Conservation (phyloP, 1,139 yeast genomes). For the Scheffersomyces quercinus region DNA sequence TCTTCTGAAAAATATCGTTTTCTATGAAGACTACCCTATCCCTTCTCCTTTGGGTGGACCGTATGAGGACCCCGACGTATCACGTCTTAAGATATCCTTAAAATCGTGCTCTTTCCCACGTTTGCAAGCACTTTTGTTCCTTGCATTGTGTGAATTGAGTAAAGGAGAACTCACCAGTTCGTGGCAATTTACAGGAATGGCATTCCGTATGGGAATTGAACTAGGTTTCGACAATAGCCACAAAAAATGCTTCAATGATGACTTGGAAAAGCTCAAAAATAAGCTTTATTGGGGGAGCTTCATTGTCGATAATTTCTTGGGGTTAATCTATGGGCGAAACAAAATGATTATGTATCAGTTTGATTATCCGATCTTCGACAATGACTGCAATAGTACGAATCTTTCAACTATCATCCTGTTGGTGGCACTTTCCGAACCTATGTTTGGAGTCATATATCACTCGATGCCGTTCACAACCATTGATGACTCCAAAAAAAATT, state of each 20-base stretch:
- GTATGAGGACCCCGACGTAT: not conserved
- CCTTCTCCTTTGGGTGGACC: not conserved
- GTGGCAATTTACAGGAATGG: conserved; percentile 3
- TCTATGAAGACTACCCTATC: not conserved
- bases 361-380: conserved; percentile 1
- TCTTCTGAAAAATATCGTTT: not conserved
- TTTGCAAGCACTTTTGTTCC: conserved; percentile 1
- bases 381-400: not conserved
- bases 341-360: conserved; percentile 1
- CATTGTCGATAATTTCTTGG: conserved; percentile 1
- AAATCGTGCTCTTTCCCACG: not conserved
- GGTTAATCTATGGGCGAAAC: conserved; percentile 3
- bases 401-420: not conserved
- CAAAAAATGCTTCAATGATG: conserved; percentile 1
- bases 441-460: conserved; percentile 1
- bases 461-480: not conserved
- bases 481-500: conserved; percentile 2
- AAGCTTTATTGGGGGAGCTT: conserved; percentile 2
- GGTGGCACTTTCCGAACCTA: not conserved
- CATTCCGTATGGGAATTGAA: conserved; percentile 3
- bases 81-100: not conserved
- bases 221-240: conserved; percentile 3
- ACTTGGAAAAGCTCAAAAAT: not conserved
- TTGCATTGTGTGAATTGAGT: conserved; percentile 2
- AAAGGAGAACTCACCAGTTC: conserved; percentile 4